Base-by-base conservation (phyloP, 441 rosid species). In the Viola pubescens region DNA sequence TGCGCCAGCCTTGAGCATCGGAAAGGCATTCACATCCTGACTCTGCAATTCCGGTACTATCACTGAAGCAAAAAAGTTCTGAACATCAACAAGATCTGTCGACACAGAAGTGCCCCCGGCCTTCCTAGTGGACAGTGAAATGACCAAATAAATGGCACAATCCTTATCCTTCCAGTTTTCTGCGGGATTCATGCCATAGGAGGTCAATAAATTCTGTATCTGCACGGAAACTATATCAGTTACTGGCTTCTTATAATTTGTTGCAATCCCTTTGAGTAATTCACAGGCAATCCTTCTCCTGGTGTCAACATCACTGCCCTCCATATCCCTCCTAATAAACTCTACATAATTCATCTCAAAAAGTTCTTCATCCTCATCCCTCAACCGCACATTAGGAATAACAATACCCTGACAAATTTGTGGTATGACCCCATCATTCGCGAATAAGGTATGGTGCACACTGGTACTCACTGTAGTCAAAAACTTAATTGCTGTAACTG, bases 281-380 rank as follows among this genome's bases (percentile, higher is more conserved):
- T 94, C 98, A 65, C 98, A 94, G 0, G 97, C 96, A 65, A 94
- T 94, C 69, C 98, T 89, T 75, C 98, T 86, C 71, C 91, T 84
- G 3, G 98, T 94, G 43, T 94, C 97, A 71, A 86, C 77, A 75
- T 94, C 98, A 67, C 98, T 94, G 48, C 97, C 98, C 67, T 94
- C 98, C 98, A 94, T 94, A 68, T 94, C 98, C 73, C 98, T 87
- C 72, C 98, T 81, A 62, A 94, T 83, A 64, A 89, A 94, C 81
- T 94, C 97, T 10, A 94, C 74, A 53, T 79, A 94, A 67, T 94
- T 94, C 95, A 88, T 89, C 74, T 89, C 97, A 61, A 94, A 94
- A 7, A 94, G 87, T 60, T 89, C 98, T 70, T 88, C 98, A 64
- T 94, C 98, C 57, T 89, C 98, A 10, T 80, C 96, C 76, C 92